phyloP scores from a whole-genome alignment of 2,329 filamentous ascomycete genomes.

The Monilinia vaccinii-corymbosi region DNA sequence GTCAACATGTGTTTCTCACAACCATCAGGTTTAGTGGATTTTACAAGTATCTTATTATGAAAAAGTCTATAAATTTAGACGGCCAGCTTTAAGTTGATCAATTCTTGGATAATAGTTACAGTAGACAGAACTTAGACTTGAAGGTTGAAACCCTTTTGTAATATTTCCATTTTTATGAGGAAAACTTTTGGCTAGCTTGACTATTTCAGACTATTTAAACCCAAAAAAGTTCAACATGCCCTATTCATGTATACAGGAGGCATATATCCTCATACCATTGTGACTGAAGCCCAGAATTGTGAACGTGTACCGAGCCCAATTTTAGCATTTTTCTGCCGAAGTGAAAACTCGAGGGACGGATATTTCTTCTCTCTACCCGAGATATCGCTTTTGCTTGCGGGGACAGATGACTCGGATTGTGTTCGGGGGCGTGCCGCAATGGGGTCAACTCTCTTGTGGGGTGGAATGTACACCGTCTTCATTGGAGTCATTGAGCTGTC shows the following conservation, averaged over 20 bases:
- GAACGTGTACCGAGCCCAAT: no score
- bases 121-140: background rate
- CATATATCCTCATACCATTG: background rate
- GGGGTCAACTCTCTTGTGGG: background rate
- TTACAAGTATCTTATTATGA: no score
- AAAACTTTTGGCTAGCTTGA: background rate
- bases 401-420: background rate
- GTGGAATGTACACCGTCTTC: background rate
- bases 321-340: background rate
- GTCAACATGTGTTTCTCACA: no score
- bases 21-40: no score
- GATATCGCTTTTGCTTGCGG: fast-evolving
- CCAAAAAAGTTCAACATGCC: background rate
- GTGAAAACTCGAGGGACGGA: background rate
- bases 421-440: background rate
- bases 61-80: no score
- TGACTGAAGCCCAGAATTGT: background rate
- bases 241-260: background rate
- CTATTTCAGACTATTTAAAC: background rate
- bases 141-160: background rate
- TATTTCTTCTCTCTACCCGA: background rate
- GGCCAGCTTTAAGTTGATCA: no score
- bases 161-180: background rate
- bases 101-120: no score
- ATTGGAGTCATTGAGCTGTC: fast-evolving